Evolutionary conservation across 352 stramenopile genomes (phyloP), one percentile per base, ranked within the genome.

Genomic region (Saprolegnia parasitica): DNA sequence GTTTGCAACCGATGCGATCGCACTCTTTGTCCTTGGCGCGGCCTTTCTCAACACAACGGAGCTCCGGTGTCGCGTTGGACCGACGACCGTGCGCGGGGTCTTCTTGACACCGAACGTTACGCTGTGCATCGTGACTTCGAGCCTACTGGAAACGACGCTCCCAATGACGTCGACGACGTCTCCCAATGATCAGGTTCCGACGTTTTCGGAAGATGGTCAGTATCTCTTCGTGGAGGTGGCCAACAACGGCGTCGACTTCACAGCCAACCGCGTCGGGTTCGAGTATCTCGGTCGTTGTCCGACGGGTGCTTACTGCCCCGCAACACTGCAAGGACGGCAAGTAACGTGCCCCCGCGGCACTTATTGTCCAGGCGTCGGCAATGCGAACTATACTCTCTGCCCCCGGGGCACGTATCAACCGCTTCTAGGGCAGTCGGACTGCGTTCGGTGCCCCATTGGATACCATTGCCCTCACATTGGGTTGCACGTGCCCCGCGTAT

Each of bases 241-340:
- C 13, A 98, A 98, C 77, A 99, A 99, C 77, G 93, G 87, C 26
- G 74, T 86, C n/a, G 96, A 98, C 72, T 98, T 96, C 68, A 96
- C 92, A 18, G 87, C 73, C 13, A 90, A 89, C 47, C 78, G 88
- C 64, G 37, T 79, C 6, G 74, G 72, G 65, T 82, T 98, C 76
- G 76, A 97, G 57, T 85, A 90, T 56, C 72, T 85, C 45, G 85
- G 81, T 0, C 78, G 74, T 3, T 98, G 94, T 78, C 90, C 92
- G 5, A 86, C 81, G 8, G 94, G 94, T 0, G 76, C 76, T 18
- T 99, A 96, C 71, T 99, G 96, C 66, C 88, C 82, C 0, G 70
- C 79, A 21, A 83, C 86, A 46, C 67, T 87, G 0, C 71, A 77
- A 5, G 78, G 76, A 4, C 67, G 75, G 0, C 77, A 73, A 47